Evolutionary conservation across 2,329 filamentous ascomycete species (phyloP), one percentile per base, ranked within the genome.

Genomic region (Xylaria digitata): DNA sequence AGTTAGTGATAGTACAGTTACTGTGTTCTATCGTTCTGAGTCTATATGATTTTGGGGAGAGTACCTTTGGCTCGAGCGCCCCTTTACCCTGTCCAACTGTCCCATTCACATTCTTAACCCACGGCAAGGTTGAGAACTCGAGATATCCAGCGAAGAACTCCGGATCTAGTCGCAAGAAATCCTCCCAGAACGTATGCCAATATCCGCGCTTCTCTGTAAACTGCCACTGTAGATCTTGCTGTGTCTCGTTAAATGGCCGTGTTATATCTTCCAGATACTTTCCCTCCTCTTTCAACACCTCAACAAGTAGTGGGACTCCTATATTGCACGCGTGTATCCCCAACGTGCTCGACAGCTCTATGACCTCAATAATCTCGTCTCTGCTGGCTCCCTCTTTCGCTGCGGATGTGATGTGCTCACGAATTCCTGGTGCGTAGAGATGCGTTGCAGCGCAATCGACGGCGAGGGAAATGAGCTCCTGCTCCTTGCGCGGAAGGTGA

Each of bases 131-230:
- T 9, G 80, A 82, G 67, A 84, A 83, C 42, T 83, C 80, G 23
- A 81, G 71, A 70, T 84, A 85, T 0, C 79, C 82, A 50, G 77
- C 80, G 72, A 85, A 84, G 71, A 84, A 84, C 43, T 84, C 80
- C 0, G 82, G 82, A 61, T 82, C 80, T 8, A 84, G 73, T 34
- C 78, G 71, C 30, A 83, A 61, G 46, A 83, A 81, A 21, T 81
- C 79, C 23, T 83, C 80, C 81, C 81, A 83, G 65, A 82, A 80
- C 0, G 66, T 72, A 65, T 82, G 80, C 82, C 82, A 84, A 69
- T 83, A 84, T 0, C 82, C 82, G 32, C 82, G 73, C 67, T 83
- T 81, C 64, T 76, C 70, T 8, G 78, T 80, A 68, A 85, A 85
- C 17, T 83, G 80, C 11, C 73, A 72, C 66, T 80, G 81, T 55